phyloP scores from a whole-genome alignment of 2,329 filamentous ascomycete genomes.

The Fusarium oligoseptatum region DNA sequence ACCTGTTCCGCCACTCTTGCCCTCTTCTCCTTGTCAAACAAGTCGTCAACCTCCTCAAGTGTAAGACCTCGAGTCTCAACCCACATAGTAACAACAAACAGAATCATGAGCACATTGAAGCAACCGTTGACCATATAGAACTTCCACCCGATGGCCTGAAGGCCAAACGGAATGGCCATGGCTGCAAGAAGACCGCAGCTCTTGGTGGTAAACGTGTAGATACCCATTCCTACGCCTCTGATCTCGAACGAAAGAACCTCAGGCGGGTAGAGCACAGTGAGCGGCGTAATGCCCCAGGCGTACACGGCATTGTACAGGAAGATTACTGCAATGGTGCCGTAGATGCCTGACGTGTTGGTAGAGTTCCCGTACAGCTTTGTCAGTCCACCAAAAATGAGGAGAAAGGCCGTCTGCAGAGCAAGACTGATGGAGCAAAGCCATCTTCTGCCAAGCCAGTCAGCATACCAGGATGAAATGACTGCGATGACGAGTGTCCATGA shows the following conservation, averaged over 20 bases:
- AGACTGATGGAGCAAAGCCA: conserved; percentile 13
- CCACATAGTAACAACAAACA: conserved; percentile 22
- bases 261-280: conserved; percentile 58
- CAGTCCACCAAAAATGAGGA: conserved; percentile 18
- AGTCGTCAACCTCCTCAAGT: conserved; percentile 41
- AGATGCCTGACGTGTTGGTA: conserved; percentile 50
- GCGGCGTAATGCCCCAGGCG: conserved; percentile 51
- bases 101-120: conserved; percentile 2
- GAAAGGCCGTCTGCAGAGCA: conserved; percentile 2
- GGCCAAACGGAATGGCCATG: conserved; percentile 29
- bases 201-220: conserved; percentile 33
- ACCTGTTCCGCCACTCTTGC: conserved; percentile 1
- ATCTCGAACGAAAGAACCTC: conserved; percentile 64
- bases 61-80: conserved; percentile 39
- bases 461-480: conserved; percentile 18
- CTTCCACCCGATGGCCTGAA: conserved; percentile 41
- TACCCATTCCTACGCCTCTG: conserved; percentile 53
- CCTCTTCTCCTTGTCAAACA: conserved; percentile 36
- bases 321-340: conserved; percentile 58
- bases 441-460: conserved; percentile 30
- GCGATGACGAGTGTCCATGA: conserved; percentile 38
- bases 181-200: conserved; percentile 24
- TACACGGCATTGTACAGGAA: conserved; percentile 65
- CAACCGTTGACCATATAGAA: conserved; percentile 44
- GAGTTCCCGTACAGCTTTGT: conserved; percentile 38